phyloP scores from a whole-genome alignment of 2,329 filamentous ascomycete species.

The Clonostachys byssicola region DNA sequence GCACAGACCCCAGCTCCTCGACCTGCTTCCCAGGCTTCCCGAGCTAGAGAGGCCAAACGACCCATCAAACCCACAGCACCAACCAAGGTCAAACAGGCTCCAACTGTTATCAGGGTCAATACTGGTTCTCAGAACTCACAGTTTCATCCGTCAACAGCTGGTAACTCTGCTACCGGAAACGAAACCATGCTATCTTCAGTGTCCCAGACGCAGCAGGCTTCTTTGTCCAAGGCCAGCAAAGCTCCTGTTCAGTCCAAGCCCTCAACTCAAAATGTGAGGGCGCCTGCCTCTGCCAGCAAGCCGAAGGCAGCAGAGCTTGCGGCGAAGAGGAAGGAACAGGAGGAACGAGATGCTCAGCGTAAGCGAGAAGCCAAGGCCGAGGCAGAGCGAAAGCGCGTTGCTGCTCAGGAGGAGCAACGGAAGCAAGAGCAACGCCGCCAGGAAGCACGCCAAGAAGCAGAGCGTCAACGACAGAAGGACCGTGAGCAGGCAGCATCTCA shows the following conservation, averaged over 20 bases:
- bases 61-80: constrained; percentile 53
- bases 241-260: constrained; percentile 56
- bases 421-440: constrained; percentile 55
- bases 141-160: constrained; percentile 46
- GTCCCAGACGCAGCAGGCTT: constrained; percentile 34
- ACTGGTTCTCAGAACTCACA: constrained; percentile 59
- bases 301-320: constrained; percentile 71
- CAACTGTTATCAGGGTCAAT: constrained; percentile 68
- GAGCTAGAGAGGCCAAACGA: constrained; percentile 51
- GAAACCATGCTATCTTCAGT: constrained; percentile 28
- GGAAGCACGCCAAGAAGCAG: constrained; percentile 58
- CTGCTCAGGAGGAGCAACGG: constrained; percentile 60
- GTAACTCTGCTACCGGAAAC: constrained; percentile 40
- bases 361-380: constrained; percentile 81
- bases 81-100: constrained; percentile 59
- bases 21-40: constrained; percentile 31
- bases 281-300: constrained; percentile 53
- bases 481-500: constrained; percentile 56
- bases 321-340: constrained; percentile 79
- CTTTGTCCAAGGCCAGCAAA: constrained; percentile 63
- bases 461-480: constrained; percentile 58
- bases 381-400: constrained; percentile 70
- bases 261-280: constrained; percentile 57
- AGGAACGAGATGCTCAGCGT: constrained; percentile 74
- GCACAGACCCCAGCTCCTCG: constrained; percentile 32